These are phyloP conservation scores for Calocybe indica DNA, from an alignment of 768 basidiomycete genomes.

Conservation along the genomic window DNA sequence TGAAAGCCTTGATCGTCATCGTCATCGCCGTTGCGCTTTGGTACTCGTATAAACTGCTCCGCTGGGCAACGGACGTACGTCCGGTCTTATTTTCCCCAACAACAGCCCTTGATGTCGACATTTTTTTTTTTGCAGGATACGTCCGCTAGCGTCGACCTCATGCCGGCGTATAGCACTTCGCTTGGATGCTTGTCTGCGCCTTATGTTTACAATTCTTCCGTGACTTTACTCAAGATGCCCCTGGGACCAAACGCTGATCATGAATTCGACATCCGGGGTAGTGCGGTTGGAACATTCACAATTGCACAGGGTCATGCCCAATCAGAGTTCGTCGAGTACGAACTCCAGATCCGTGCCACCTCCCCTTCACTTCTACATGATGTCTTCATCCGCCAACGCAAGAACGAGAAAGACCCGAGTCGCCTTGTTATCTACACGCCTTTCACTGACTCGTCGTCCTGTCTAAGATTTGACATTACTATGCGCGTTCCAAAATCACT, in stretches of 20 bases:
- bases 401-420: conserved; percentile 22
- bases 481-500: conserved; percentile 45
- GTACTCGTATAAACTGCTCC: conserved; percentile 35
- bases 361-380: conserved; percentile 32
- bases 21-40: conserved; percentile 31
- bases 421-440: conserved; percentile 34
- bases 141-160: conserved; percentile 47
- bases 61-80: conserved; percentile 44
- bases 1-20: conserved; percentile 52
- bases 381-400: conserved; percentile 29
- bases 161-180: conserved; percentile 49
- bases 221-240: conserved; percentile 31
- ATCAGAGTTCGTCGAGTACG: conserved; percentile 39
- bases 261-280: conserved; percentile 40
- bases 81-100: not conserved
- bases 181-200: conserved; percentile 43
- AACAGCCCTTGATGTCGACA: not conserved
- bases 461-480: conserved; percentile 51
- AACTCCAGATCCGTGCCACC: conserved; percentile 40
- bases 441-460: conserved; percentile 18
- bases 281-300: conserved; percentile 44
- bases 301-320: conserved; percentile 37
- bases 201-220: conserved; percentile 36
- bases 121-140: conserved; percentile 27
- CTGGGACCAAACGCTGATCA: conserved; percentile 33